Percentiles rank a stretch among this genome's conserved stretches.
phyloP scores from a whole-genome alignment of 768 basidiomycete species.

The Rhodotorula babjevae region DNA sequence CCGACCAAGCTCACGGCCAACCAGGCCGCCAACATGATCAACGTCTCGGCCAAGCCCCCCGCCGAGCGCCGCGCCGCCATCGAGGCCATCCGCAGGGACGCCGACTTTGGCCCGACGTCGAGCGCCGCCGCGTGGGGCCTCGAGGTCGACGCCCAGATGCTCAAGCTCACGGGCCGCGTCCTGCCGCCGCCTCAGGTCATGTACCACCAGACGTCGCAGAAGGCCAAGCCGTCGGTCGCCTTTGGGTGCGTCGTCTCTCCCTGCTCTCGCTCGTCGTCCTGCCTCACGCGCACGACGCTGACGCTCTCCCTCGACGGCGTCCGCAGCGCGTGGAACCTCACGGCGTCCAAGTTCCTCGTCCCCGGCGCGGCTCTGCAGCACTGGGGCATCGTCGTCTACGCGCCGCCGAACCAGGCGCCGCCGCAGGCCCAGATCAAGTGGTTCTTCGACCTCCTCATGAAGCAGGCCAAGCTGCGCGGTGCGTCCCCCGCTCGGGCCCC shows the following conservation, averaged over 20 bases:
- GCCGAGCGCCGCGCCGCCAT: constrained; percentile 29
- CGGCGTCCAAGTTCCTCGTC: constrained; percentile 19
- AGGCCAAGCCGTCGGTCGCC: constrained; percentile 11
- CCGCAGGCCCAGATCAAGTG: neutral
- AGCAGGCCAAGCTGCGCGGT: neutral
- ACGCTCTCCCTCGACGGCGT: too few relatives aligned
- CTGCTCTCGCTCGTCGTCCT: neutral
- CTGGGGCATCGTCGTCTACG: constrained; percentile 29
- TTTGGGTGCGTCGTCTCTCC: constrained; percentile 1
- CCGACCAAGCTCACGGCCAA: constrained; percentile 20
- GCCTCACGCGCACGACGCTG: neutral
- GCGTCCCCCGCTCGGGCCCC: neutral
- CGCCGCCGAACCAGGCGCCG: neutral
- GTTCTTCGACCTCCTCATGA: constrained; percentile 15
- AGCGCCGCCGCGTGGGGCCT: constrained; percentile 18
- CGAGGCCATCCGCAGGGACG: constrained; percentile 14
- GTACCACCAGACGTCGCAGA: constrained; percentile 6
- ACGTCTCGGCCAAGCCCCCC: constrained; percentile 25
- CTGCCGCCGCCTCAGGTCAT: constrained; percentile 17
- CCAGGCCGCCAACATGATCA: constrained; percentile 29
- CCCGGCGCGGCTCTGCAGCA: constrained; percentile 17
- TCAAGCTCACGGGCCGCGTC: constrained; percentile 8
- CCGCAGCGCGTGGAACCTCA: constrained; percentile 29
- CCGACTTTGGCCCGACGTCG: constrained; percentile 17
- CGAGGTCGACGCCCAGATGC: constrained; percentile 15